These are phyloP conservation scores for Yamadazyma sp. DNA, from an alignment of 1,139 yeast genomes.

Conservation along the genomic window DNA sequence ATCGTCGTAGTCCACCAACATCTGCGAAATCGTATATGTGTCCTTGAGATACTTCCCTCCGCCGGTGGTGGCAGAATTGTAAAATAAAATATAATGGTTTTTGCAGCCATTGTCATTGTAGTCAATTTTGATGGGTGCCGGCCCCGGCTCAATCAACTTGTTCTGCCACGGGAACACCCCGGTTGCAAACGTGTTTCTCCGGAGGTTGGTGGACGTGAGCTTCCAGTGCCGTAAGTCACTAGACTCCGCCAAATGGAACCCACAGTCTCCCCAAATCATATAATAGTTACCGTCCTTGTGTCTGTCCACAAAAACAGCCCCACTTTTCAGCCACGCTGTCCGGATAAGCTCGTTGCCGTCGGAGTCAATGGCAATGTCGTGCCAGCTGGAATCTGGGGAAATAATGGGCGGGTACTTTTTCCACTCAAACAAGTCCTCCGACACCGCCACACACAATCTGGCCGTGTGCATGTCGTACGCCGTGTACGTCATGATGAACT, in stretches of 20 bases:
- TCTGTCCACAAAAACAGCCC: constrained; percentile 40
- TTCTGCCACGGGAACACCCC: constrained; percentile 35
- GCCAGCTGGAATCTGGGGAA: constrained; percentile 27
- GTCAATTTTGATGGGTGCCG: constrained; percentile 42
- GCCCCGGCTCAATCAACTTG: constrained; percentile 44
- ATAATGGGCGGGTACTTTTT: constrained; percentile 39
- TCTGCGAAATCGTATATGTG: constrained; percentile 40
- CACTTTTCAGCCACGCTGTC: constrained; percentile 45
- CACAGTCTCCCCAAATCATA: constrained; percentile 49
- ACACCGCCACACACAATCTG: constrained; percentile 43
- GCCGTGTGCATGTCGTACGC: constrained; percentile 39
- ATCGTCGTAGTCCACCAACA: constrained; percentile 44
- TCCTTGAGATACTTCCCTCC: constrained; percentile 29
- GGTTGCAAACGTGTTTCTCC: constrained; percentile 26
- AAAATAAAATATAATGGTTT: constrained; percentile 39
- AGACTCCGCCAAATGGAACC: constrained; percentile 39
- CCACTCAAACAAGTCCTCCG: constrained; percentile 42
- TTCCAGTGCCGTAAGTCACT: constrained; percentile 37
- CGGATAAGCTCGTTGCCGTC: constrained; percentile 27
- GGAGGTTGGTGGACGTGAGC: constrained; percentile 22
- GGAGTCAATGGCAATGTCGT: constrained; percentile 30
- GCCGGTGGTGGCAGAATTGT: constrained; percentile 44
- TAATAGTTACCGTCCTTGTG: constrained; percentile 37
- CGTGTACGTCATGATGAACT: constrained; percentile 43
- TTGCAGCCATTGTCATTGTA: constrained; percentile 26